A percentile compares a stretch with the other conserved stretches of the same genome.
Conservation (phyloP, 106 monocot genomes). For the Dendrobium nobile region DNA sequence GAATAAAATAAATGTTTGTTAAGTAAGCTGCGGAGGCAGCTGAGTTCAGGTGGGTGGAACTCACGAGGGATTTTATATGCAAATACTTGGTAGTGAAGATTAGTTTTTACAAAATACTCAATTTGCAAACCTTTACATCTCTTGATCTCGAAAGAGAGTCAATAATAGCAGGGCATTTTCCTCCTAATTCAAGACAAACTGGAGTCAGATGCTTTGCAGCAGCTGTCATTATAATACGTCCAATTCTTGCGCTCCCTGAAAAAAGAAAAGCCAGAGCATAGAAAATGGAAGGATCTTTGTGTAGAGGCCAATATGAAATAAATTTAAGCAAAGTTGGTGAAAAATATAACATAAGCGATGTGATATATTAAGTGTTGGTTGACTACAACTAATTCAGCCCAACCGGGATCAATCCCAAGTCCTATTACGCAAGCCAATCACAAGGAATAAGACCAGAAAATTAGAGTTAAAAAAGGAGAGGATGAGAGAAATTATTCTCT, state of each 20-base stretch:
- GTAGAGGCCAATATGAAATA: not conserved
- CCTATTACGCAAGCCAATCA: too few species aligned
- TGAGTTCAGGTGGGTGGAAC: too few species aligned
- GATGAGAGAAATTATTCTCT: too few species aligned
- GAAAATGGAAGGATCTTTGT: not conserved
- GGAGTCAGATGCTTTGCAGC: slow-evolving; percentile 87
- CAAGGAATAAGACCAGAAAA: too few species aligned
- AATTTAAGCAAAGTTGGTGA: too few species aligned
- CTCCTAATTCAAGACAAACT: slow-evolving; percentile 78
- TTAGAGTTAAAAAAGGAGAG: too few species aligned
- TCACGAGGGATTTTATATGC: not conserved
- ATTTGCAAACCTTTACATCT: slow-evolving; percentile 39
- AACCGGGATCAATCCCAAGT: too few species aligned
- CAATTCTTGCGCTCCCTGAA: slow-evolving; percentile 51
- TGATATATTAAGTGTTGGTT: too few species aligned
- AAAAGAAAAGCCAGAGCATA: not conserved
- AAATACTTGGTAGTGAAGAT: not conserved
- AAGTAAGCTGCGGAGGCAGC: too few species aligned
- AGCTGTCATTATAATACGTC: slow-evolving; percentile 58
- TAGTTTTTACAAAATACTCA: not conserved
- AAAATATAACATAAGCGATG: too few species aligned
- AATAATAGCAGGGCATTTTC: slow-evolving; percentile 78
- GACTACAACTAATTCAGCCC: too few species aligned
- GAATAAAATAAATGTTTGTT: too few species aligned
- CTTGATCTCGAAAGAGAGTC: slow-evolving; percentile 35